These are phyloP conservation scores for Picochlorum sp. DNA, from an alignment of 139 green algal species.

Conservation along the genomic window DNA sequence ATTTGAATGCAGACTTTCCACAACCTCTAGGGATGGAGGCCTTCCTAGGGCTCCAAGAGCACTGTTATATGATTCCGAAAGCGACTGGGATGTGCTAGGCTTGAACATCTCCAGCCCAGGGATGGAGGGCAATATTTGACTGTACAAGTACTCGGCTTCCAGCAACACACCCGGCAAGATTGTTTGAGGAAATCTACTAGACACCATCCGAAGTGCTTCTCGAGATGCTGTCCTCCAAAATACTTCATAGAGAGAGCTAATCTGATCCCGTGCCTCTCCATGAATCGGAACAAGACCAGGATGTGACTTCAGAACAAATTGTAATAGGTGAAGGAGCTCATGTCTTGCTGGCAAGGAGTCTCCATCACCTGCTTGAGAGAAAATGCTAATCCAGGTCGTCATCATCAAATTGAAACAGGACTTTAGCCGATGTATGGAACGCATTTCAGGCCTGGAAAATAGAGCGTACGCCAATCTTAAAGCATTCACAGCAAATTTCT, in stretches of 20 bases:
- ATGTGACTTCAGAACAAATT: too few species aligned
- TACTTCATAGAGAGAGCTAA: too few species aligned
- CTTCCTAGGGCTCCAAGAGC: neutral
- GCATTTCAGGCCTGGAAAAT: neutral
- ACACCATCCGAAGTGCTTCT: neutral
- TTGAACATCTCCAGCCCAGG: neutral
- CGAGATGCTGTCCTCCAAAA: neutral
- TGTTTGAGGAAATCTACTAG: neutral
- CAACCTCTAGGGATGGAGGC: neutral
- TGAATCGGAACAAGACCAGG: too few species aligned
- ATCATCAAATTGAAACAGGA: neutral
- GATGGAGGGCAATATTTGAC: neutral
- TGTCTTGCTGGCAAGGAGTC: neutral
- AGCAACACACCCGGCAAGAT: neutral
- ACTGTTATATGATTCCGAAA: neutral
- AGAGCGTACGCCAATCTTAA: neutral
- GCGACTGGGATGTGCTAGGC: neutral
- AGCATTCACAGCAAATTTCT: slow-evolving; percentile 8
- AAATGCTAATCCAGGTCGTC: neutral
- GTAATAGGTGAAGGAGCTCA: neutral
- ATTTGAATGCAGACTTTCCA: neutral
- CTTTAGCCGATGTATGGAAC: neutral
- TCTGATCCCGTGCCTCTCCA: too few species aligned
- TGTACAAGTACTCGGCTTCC: neutral
- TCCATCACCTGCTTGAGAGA: neutral